Percentiles rank a stretch among this genome's conserved stretches.
Evolutionary conservation across 1,284 basidiomycete species (phyloP).

Genomic region (Fomitopsis betulina): DNA sequence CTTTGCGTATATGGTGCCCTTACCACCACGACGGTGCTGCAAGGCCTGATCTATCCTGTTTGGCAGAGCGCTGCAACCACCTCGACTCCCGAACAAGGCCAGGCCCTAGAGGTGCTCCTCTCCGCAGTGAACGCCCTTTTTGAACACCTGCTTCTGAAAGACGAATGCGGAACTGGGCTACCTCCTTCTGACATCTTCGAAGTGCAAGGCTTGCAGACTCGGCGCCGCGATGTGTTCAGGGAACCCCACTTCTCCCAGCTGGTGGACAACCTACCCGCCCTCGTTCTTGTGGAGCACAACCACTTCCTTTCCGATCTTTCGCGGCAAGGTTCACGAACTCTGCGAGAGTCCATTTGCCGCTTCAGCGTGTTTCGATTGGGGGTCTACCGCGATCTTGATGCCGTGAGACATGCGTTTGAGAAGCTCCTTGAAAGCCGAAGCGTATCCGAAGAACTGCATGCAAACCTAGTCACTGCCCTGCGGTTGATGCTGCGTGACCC

Average conservation of each 20-base stretch:
- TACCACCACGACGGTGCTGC: constrained; percentile 63
- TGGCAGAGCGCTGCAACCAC: constrained; percentile 53
- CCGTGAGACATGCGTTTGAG: constrained; percentile 65
- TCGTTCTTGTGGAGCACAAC: constrained; percentile 69
- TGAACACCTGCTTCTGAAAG: constrained; percentile 49
- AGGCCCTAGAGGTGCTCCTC: constrained; percentile 46
- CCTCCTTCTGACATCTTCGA: constrained; percentile 55
- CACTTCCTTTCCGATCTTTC: constrained; percentile 42
- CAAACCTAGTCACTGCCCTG: constrained; percentile 61
- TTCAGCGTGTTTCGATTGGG: constrained; percentile 63
- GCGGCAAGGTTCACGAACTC: constrained; percentile 39
- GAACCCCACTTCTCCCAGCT: constrained; percentile 61
- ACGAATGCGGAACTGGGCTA: constrained; percentile 41
- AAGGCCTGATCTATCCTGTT: constrained; percentile 68
- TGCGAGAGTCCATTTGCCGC: constrained; percentile 57
- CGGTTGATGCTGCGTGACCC: constrained; percentile 58
- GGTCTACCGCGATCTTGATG: constrained; percentile 67
- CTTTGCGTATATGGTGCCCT: constrained; percentile 65
- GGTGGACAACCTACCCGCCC: constrained; percentile 55
- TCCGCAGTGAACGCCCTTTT: constrained; percentile 60
- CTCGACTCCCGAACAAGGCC: constrained; percentile 32
- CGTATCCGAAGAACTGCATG: constrained; percentile 47
- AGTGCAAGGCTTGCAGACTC: constrained; percentile 60
- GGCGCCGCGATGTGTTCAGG: constrained; percentile 59
- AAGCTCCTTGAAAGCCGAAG: constrained; percentile 47